Evolutionary conservation across 768 basidiomycete species (phyloP), one percentile per base, ranked within the genome.

Genomic region (Agaricus subrufescens): DNA sequence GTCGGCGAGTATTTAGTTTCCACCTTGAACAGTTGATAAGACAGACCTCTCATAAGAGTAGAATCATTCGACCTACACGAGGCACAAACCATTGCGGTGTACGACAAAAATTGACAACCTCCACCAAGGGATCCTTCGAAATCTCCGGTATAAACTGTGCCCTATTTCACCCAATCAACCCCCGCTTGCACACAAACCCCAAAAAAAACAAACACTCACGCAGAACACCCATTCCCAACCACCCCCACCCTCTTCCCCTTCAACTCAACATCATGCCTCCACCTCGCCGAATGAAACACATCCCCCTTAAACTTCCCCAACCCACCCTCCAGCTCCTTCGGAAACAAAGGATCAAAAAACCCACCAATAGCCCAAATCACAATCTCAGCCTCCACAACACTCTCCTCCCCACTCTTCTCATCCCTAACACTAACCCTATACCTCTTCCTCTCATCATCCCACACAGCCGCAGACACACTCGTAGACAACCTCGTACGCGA

Each of bases 141-240:
- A 84, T 82, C 57, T 72, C 62, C 10, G 83, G 81, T n/a, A 84
- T 65, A 45, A 84, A 75, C 64, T 88, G 85, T 5, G 84, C 81
- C 19, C 85, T 85, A 38, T 12, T 30, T 40, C 34, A 19, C 9
- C 38, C n/a, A 38, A 50, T 39, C 25, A 52, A 34, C 7, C 11
- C 27, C 15, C 23, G 14, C 25, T 25, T 43, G 8, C 39, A 7
- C 19, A 38, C n/a, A 59, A 56, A 42, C 40, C 3, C 42, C 27
- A 47, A 52, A 43, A 56, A 56, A 61, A 59, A 26, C 60, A 58
- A 26, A 14, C 37, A 72, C 75, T 61, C 62, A 83, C 76, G 76
- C 83, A 42, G 80, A 82, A 58, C 79, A 84, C 3, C 83, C 85
- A 62, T 85, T 85, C 39, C 84, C 85, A 62, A 86, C 78, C 12